Base-by-base conservation (phyloP, 1,284 basidiomycete species). In the Puccinia novopanici region DNA sequence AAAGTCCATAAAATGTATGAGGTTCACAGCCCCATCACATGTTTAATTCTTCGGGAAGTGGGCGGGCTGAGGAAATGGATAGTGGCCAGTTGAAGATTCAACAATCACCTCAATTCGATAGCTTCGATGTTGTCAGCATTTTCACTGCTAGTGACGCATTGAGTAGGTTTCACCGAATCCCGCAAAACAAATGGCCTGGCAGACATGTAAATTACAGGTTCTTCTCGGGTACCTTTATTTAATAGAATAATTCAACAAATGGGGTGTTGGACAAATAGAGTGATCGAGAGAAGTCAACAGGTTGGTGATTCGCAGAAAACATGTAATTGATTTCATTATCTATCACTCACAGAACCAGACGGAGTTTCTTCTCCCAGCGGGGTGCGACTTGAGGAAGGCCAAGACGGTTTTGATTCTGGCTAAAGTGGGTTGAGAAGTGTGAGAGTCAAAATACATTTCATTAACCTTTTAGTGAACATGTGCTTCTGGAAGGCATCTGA, bases 111-210 rank as follows among this genome's bases (percentile, higher is more conserved):
- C 55, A 89, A 88, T 87, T 99, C 97, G 82, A 99, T 98, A 3
- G 91, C 95, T 86, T 99, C 97, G 13, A 99, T 88, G 84, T 97
- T 98, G 86, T 94, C 92, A 0, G 95, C 93, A 54, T 97, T 90
- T 85, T 97, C 94, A 22, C 94, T 96, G 57, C 98, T 87, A 22
- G 91, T 89, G 80, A 98, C 88, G 0, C 92, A 93, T 73, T 90
- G 89, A 80, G 92, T 89, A 0, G 97, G 96, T 80, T 92, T 91
- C 17, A 93, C 90, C 0, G 93, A 91, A 85, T 99, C 96, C 71
- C 97, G 90, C n/a, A 99, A 88, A 17, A 99, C 96, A 84, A 97
- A 99, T 0, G 97, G 95, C 42, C 95, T 85, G 15, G 94, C 94
- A 75, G 93, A 95, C 81, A 98, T 95, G 84, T 95, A 95, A 57